Conservation (phyloP, 1,139 yeast species). For the Kodamaea alishanica region DNA sequence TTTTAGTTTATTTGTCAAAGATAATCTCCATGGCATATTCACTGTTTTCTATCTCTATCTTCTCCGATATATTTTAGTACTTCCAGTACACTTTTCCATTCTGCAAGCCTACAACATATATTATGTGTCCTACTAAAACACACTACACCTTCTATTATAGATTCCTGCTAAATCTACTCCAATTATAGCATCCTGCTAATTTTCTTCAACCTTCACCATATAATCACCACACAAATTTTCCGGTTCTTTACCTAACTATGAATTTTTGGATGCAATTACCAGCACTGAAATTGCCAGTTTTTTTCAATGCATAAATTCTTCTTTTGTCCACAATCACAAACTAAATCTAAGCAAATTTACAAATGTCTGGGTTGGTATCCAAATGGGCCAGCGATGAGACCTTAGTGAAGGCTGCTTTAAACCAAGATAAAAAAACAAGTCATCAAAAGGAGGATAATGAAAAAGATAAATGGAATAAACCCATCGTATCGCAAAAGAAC, state of each 20-base stretch:
- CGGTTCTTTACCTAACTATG: not conserved
- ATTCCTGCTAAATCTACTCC: too few species aligned
- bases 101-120: too few species aligned
- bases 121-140: too few species aligned
- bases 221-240: not conserved
- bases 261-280: not conserved
- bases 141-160: too few species aligned
- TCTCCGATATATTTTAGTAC: too few species aligned
- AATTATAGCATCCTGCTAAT: too few species aligned
- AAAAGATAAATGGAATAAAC: slow-evolving; percentile 13
- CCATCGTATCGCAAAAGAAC: slow-evolving; percentile 11
- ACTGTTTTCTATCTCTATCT: too few species aligned
- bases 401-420: slow-evolving; percentile 22
- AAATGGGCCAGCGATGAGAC: slow-evolving; percentile 37
- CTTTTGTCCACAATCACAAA: not conserved
- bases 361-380: slow-evolving; percentile 34
- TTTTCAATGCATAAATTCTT: not conserved
- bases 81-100: too few species aligned
- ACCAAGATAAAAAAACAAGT: slow-evolving; percentile 18
- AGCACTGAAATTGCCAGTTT: not conserved
- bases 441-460: not conserved
- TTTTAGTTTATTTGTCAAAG: too few species aligned
- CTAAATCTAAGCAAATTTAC: not conserved
- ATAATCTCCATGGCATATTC: too few species aligned
- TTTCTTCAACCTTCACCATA: too few species aligned